Conservation (phyloP, 768 basidiomycete species). For the Lactarius evosmus region DNA sequence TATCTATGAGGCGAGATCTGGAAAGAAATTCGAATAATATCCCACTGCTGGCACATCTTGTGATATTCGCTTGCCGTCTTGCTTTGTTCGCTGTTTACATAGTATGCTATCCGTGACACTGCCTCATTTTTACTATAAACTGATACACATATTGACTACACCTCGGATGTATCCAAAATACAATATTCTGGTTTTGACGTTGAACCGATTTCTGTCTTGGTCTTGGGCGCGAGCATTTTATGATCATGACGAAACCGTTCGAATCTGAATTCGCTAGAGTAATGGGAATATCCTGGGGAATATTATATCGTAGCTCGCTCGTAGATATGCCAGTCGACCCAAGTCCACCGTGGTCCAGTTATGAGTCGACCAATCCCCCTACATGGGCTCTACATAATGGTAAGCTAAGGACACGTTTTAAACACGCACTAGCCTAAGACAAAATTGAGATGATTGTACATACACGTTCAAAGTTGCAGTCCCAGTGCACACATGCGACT, state of each 20-base stretch:
- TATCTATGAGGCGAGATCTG: slow-evolving; percentile 58
- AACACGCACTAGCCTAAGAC: slow-evolving; percentile 1
- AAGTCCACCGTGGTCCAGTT: not conserved
- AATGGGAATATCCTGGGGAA: not conserved
- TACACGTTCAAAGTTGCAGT: slow-evolving; percentile 4
- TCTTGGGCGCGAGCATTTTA: not conserved
- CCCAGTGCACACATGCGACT: slow-evolving; percentile 10
- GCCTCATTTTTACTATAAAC: not conserved
- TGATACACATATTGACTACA: slow-evolving; percentile 5
- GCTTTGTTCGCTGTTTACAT: not conserved
- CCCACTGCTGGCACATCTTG: not conserved
- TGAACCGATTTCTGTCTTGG: not conserved
- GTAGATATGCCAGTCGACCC: not conserved
- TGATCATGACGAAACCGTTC: not conserved
- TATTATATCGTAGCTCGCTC: not conserved
- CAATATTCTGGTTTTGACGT: too few species aligned
- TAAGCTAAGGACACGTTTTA: slow-evolving; percentile 1
- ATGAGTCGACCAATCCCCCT: slow-evolving; percentile 49
- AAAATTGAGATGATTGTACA: slow-evolving; percentile 2
- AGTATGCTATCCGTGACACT: not conserved
- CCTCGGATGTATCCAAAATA: not conserved
- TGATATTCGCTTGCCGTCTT: slow-evolving; percentile 6
- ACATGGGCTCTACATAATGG: slow-evolving; percentile 62
- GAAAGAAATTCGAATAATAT: slow-evolving; percentile 27
- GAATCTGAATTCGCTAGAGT: not conserved